These are phyloP conservation scores for Coniochaeta hoffmannii DNA, from an alignment of 2,329 filamentous ascomycete genomes.

Conservation along the genomic window DNA sequence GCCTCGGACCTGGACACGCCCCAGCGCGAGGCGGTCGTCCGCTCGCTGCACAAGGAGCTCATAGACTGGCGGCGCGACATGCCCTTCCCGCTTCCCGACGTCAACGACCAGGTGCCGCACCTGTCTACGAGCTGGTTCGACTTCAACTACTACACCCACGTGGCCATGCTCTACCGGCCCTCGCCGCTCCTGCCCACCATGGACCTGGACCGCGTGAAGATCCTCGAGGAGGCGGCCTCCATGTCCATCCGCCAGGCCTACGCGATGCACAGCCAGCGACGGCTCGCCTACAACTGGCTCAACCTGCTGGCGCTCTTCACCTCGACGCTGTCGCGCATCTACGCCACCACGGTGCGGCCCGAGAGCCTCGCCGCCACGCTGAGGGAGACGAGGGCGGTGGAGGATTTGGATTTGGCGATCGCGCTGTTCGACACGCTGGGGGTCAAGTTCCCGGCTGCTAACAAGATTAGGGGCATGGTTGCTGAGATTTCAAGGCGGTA, in stretches of 20 bases:
- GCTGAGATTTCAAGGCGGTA: slow-evolving; percentile 17
- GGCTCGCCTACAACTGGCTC: slow-evolving; percentile 34
- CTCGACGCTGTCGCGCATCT: slow-evolving; percentile 32
- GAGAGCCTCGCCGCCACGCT: slow-evolving; percentile 20
- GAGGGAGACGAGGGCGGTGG: slow-evolving; percentile 18
- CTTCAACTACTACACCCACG: slow-evolving; percentile 38
- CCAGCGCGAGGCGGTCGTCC: slow-evolving; percentile 24
- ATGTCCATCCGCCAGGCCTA: slow-evolving; percentile 35
- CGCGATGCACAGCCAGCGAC: slow-evolving; percentile 27
- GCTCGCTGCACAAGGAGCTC: slow-evolving; percentile 29
- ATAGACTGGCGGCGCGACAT: slow-evolving; percentile 35
- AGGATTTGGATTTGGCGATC: slow-evolving; percentile 22
- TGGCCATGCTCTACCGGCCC: slow-evolving; percentile 35
- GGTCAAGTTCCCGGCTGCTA: slow-evolving; percentile 22
- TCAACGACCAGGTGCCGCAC: slow-evolving; percentile 31
- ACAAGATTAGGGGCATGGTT: slow-evolving; percentile 19
- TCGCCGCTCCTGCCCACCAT: slow-evolving; percentile 32
- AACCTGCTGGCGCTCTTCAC: slow-evolving; percentile 34
- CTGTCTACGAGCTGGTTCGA: slow-evolving; percentile 37
- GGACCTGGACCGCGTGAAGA: slow-evolving; percentile 25
- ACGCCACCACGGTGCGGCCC: slow-evolving; percentile 31
- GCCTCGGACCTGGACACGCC: slow-evolving; percentile 10
- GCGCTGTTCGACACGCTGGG: slow-evolving; percentile 22
- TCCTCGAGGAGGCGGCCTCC: slow-evolving; percentile 29
- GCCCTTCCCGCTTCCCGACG: slow-evolving; percentile 34